A percentile compares a stretch with the other conserved stretches of the same genome.
These are phyloP conservation scores for Batkoa obscura DNA, from an alignment of 371 early-diverging fungal species.

Conservation along the genomic window DNA sequence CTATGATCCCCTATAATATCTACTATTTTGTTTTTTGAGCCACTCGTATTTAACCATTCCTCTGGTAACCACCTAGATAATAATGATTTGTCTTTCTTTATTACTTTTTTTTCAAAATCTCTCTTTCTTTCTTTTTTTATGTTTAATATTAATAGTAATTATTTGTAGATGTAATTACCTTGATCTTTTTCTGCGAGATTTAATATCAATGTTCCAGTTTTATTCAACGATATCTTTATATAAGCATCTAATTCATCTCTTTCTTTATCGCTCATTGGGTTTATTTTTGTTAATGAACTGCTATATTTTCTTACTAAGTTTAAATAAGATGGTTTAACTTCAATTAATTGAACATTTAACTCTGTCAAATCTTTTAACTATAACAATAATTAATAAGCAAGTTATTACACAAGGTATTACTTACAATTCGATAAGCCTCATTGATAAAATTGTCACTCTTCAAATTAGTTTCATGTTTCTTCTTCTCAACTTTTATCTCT, in stretches of 20 bases:
- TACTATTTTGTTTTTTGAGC: constrained; percentile 27
- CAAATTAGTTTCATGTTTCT: too few species aligned
- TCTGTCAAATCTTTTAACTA: background rate
- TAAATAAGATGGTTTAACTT: background rate
- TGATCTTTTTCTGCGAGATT: too few species aligned
- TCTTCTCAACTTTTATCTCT: too few species aligned
- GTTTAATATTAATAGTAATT: background rate
- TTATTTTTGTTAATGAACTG: background rate
- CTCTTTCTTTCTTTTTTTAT: background rate
- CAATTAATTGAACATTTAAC: background rate
- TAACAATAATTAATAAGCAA: background rate
- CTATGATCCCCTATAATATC: constrained; percentile 27
- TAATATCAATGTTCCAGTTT: background rate
- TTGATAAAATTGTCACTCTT: background rate
- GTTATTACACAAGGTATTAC: background rate
- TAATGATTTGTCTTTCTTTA: background rate
- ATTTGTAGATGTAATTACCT: background rate
- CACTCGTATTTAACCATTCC: constrained; percentile 25
- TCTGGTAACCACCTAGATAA: constrained; percentile 9
- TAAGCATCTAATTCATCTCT: background rate
- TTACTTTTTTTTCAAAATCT: background rate
- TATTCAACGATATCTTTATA: background rate
- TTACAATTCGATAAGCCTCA: background rate
- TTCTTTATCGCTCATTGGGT: background rate
- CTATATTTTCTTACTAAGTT: background rate